Conservation (phyloP, 768 basidiomycete genomes). For the Trametes coccinea region DNA sequence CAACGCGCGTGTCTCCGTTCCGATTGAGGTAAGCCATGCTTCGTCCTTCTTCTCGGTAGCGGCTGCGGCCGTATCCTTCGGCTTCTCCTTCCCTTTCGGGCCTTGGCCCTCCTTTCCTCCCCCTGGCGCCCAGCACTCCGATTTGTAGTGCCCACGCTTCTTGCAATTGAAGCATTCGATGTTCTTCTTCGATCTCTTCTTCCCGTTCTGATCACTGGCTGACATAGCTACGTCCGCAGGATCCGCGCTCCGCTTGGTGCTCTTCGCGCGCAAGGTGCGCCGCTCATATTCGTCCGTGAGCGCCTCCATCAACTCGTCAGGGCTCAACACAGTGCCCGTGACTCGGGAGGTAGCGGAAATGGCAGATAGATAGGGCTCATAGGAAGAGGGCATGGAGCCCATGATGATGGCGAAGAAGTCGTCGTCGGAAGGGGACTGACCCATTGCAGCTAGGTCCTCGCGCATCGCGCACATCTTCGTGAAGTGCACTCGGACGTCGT, state of each 20-base stretch:
- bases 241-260: background rate
- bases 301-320: slow-evolving; percentile 23
- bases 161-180: slow-evolving; percentile 33
- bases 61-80: too few relatives aligned
- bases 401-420: slow-evolving; percentile 38
- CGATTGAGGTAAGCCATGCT: too few relatives aligned
- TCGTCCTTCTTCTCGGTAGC: too few relatives aligned
- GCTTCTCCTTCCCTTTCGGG: slow-evolving; percentile 26
- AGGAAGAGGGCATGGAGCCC: slow-evolving; percentile 37
- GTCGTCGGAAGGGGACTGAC: slow-evolving; percentile 31
- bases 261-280: slow-evolving; percentile 1
- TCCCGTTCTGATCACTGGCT: background rate
- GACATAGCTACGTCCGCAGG: slow-evolving; percentile 1
- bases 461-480: slow-evolving; percentile 32
- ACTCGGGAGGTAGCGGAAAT: slow-evolving; percentile 30
- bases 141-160: slow-evolving; percentile 29
- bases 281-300: too few relatives aligned
- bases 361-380: slow-evolving; percentile 34
- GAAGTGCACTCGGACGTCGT: slow-evolving; percentile 36
- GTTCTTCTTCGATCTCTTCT: background rate
- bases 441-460: slow-evolving; percentile 38
- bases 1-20: too few relatives aligned
- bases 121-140: slow-evolving; percentile 35
- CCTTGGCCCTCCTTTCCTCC: slow-evolving; percentile 40
- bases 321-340: slow-evolving; percentile 23